A percentile compares a stretch with the other conserved stretches of the same genome.
Conservation (phyloP, 768 basidiomycete genomes). For the Polyporus arcularius region DNA sequence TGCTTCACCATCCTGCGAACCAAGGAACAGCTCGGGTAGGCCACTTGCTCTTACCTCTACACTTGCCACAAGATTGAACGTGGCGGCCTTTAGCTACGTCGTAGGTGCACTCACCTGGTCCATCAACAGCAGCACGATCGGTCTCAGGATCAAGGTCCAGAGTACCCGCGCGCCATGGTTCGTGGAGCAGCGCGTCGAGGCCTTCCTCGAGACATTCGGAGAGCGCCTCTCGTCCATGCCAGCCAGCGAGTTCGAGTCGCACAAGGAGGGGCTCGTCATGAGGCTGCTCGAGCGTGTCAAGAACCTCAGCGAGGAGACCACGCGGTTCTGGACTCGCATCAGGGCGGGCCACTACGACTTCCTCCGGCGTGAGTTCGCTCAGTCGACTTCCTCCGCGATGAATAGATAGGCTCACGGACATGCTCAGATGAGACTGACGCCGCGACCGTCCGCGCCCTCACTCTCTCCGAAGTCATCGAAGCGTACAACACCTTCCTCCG, state of each 20-base stretch:
- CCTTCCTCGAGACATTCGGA: constrained; percentile 23
- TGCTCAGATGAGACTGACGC: constrained; percentile 24
- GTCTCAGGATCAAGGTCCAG: constrained; percentile 28
- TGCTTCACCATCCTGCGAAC: constrained; percentile 52
- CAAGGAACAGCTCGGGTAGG: constrained; percentile 52
- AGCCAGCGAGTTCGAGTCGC: constrained; percentile 7
- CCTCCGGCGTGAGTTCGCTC: constrained; percentile 21
- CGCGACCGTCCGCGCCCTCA: constrained; percentile 14
- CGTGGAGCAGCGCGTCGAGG: constrained; percentile 29
- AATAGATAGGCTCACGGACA: neutral
- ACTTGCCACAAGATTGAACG: neutral
- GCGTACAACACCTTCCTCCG: constrained; percentile 22
- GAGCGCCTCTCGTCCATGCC: constrained; percentile 17
- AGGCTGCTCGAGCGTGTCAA: constrained; percentile 26
- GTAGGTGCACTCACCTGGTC: constrained; percentile 18
- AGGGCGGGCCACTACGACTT: constrained; percentile 27
- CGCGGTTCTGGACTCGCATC: constrained; percentile 27
- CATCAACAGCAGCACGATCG: constrained; percentile 22
- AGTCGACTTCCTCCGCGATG: no score
- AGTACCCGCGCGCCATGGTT: constrained; percentile 23
- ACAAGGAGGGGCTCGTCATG: constrained; percentile 26
- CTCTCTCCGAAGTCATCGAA: constrained; percentile 16
- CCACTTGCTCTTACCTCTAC: neutral
- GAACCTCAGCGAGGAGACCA: constrained; percentile 28
- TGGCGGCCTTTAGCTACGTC: constrained; percentile 23